phyloP scores from a whole-genome alignment of 2,329 filamentous ascomycete species.

The Botrytis elliptica region DNA sequence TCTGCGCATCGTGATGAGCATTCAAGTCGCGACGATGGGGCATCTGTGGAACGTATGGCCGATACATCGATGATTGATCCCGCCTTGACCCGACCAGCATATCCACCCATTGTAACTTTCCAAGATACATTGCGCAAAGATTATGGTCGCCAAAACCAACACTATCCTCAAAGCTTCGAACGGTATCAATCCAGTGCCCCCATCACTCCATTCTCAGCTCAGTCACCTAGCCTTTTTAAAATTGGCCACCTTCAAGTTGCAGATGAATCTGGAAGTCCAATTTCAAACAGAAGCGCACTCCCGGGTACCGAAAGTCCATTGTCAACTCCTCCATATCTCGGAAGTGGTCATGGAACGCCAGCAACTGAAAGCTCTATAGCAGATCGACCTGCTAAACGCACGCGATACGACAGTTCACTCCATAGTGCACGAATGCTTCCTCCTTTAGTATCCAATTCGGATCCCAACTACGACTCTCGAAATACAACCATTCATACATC shows the following conservation, averaged over 20 bases:
- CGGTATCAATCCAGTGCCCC: slow-evolving; percentile 26
- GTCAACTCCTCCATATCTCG: slow-evolving; percentile 25
- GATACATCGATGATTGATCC: slow-evolving; percentile 29
- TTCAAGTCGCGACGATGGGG: no score
- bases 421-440: slow-evolving; percentile 7
- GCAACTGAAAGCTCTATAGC: background rate
- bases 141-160: slow-evolving; percentile 15
- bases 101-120: slow-evolving; percentile 21
- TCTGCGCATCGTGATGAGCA: background rate
- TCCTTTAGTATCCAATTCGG: background rate
- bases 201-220: slow-evolving; percentile 16
- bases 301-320: slow-evolving; percentile 26
- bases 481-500: background rate
- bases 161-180: slow-evolving; percentile 33
- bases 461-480: background rate
- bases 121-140: slow-evolving; percentile 4
- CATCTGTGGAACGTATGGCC: background rate
- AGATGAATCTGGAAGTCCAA: slow-evolving; percentile 29
- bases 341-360: slow-evolving; percentile 20
- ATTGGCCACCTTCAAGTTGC: slow-evolving; percentile 22
- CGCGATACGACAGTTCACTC: slow-evolving; percentile 25
- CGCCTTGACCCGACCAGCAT: slow-evolving; percentile 21
- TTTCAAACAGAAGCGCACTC: slow-evolving; percentile 24
- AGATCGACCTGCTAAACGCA: slow-evolving; percentile 30
- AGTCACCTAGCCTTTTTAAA: slow-evolving; percentile 20